Evolutionary conservation across 768 basidiomycete genomes (phyloP), one percentile per base, ranked within the genome.

Genomic region (Hydnomerulius pinastri): DNA sequence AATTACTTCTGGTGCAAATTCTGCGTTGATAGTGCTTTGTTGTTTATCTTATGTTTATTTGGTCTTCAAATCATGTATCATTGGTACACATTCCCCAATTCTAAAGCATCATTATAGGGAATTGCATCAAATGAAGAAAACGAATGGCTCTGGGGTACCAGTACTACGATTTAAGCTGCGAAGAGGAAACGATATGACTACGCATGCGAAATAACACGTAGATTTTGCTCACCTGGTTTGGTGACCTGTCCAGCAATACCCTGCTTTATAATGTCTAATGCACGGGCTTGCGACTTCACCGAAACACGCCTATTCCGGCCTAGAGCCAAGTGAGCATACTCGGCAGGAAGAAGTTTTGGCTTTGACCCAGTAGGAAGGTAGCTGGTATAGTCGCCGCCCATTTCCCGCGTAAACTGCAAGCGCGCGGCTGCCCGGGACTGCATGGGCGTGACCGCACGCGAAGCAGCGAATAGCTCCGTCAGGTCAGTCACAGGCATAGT

Each of bases 341-440:
- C 70, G 24, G 76, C 46, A 5, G 79, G 72, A 33, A 74, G 73
- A n/a, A 77, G 62, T 42, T 67, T 51, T 30, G 56, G 64, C 30
- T 65, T 47, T 38, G 64, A 55, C 21, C 55, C 39, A 10, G 51
- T 48, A 8, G 73, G 68, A 38, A 76, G 61, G 54, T 77, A 79
- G 30, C 73, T 73, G 13, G 73, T 66, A 56, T 86, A 86, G 55
- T 81, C 76, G 24, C 82, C 81, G 4, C 71, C 78, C 13, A 66
- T 51, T 58, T 80, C 79, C 39, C 66, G 61, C 53, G 61, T 55
- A 28, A 44, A 47, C 37, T 65, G 68, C 36, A 67, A 38, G 45
- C 67, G 69, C 23, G 48, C 53, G 12, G 39, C n/a, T 10, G 50
- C 49, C 33, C 18, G 32, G 32, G 6, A 15, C 32, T 33, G 33